phyloP scores from a whole-genome alignment of 1,284 basidiomycete genomes.

The Golubevia sp. region DNA sequence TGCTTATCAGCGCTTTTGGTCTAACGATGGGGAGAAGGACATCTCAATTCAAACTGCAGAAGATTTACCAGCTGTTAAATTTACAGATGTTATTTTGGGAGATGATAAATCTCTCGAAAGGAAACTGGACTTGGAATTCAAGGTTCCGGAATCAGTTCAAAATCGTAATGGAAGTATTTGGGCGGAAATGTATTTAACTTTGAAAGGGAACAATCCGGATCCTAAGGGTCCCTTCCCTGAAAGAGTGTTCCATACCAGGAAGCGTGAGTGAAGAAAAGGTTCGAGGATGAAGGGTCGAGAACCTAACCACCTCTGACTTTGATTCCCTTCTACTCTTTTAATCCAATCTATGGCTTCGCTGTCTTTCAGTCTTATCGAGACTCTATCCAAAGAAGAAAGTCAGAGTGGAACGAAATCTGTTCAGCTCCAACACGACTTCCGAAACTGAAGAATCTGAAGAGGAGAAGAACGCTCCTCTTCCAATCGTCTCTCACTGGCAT shows the following conservation, averaged over 20 bases:
- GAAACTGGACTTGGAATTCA: constrained; percentile 22
- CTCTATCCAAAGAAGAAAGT: constrained; percentile 32
- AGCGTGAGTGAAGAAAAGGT: constrained; percentile 9
- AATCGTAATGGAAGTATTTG: constrained; percentile 32
- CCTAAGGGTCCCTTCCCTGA: constrained; percentile 8
- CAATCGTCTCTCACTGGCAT: constrained; percentile 43
- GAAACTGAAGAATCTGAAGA: constrained; percentile 3
- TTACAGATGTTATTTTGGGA: constrained; percentile 17
- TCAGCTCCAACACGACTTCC: constrained; percentile 12
- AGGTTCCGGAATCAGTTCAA: constrained; percentile 17
- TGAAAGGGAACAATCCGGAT: constrained; percentile 14
- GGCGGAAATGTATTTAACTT: constrained; percentile 41
- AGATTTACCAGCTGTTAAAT: constrained; percentile 30
- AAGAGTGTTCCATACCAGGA: constrained; percentile 17
- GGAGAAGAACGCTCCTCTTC: constrained; percentile 9
- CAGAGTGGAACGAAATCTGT: constrained; percentile 36
- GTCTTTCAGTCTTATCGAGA: constrained; percentile 23
- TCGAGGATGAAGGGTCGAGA: not conserved
- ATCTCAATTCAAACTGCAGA: not conserved
- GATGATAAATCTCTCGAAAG: constrained; percentile 15
- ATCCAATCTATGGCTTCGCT: not conserved
- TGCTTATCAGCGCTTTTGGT: not conserved
- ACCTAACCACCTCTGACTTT: not conserved
- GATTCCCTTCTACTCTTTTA: not conserved
- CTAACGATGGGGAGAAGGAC: not conserved